Evolutionary conservation across 257 asterid species (phyloP), one percentile per base, ranked within the genome.

Genomic region (Linderniella brevidens): DNA sequence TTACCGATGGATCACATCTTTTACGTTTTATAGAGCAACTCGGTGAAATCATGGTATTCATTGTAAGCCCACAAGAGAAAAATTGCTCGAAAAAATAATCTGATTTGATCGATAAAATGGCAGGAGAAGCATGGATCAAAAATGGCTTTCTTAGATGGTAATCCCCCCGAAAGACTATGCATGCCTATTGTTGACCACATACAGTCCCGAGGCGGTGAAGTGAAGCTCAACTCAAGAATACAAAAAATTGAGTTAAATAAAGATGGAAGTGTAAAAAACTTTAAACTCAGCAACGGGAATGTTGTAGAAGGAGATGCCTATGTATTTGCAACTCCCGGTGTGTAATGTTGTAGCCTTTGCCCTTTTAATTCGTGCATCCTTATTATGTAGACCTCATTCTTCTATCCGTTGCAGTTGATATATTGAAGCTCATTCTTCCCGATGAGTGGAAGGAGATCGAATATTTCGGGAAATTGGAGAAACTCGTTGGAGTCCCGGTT

Each of bases 121-220:
- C 84, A 90, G 99, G 96, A 90, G 74, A 90, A 85, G 65, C 72
- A 90, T 49, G 99, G 99, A 16, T 90, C 99, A 11, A 90, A 90
- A 70, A 90, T 90, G 99, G 96, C 99, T 1, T 90, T 90, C 66
- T 72, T 90, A 76, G 99, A 90, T 59, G 99, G 99, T 11, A 90
- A 69, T 59, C 99, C 99, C 19, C 99, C 99, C 0, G 99, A 90
- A 57, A 79, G 99, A 68, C 99, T 90, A 49, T 90, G 99, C 73
- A 73, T 60, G 96, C 99, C 99, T 3, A 65, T 90, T 46, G 94
- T 68, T 39, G 74, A 90, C 52, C 96, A 90, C 54, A 79, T 90
- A 15, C 64, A 58, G 62, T 71, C 93, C 12, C 71, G 40, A 57
- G 96, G 99, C 52, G 99, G 94, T 17, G 72, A 77, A 62, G 92